A percentile compares a stretch with the other conserved stretches of the same genome.
Conservation (phyloP, 805 yeast genomes). For the Sugiyamaella valdiviana region DNA sequence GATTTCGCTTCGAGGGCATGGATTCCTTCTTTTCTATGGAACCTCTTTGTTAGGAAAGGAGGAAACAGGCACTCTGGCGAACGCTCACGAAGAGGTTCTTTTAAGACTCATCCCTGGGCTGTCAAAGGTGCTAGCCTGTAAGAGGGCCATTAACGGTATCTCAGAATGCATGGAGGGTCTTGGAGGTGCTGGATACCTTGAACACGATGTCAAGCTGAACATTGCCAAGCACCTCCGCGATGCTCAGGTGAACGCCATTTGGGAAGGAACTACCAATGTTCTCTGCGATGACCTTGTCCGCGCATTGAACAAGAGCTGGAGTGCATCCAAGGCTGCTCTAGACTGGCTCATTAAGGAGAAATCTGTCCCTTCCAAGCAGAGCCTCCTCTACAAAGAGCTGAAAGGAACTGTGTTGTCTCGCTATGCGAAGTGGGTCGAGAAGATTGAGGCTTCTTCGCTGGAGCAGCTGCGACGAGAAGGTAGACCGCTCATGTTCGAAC, state of each 20-base stretch:
- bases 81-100: slow-evolving; percentile 19
- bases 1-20: slow-evolving; percentile 19
- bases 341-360: background rate
- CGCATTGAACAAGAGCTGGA: slow-evolving; percentile 12
- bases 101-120: slow-evolving; percentile 27
- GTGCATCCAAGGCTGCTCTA: background rate
- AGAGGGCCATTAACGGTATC: slow-evolving; percentile 24
- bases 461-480: slow-evolving; percentile 6
- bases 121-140: slow-evolving; percentile 25
- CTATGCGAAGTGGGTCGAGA: slow-evolving; percentile 4
- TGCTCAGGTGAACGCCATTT: slow-evolving; percentile 29
- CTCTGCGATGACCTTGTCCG: slow-evolving; percentile 26
- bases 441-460: slow-evolving; percentile 4
- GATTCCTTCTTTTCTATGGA: slow-evolving; percentile 22
- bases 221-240: slow-evolving; percentile 27
- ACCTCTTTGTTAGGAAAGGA: slow-evolving; percentile 23
- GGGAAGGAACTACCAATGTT: slow-evolving; percentile 33
- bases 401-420: background rate
- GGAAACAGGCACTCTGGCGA: slow-evolving; percentile 15
- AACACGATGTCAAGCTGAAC: slow-evolving; percentile 27
- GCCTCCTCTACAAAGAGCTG: background rate
- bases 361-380: background rate
- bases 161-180: slow-evolving; percentile 32
- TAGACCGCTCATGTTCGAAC: slow-evolving; percentile 6
- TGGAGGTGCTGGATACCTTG: slow-evolving; percentile 31